Conservation (phyloP, 371 early-diverging fungal species). For the Mortierella sp. region DNA sequence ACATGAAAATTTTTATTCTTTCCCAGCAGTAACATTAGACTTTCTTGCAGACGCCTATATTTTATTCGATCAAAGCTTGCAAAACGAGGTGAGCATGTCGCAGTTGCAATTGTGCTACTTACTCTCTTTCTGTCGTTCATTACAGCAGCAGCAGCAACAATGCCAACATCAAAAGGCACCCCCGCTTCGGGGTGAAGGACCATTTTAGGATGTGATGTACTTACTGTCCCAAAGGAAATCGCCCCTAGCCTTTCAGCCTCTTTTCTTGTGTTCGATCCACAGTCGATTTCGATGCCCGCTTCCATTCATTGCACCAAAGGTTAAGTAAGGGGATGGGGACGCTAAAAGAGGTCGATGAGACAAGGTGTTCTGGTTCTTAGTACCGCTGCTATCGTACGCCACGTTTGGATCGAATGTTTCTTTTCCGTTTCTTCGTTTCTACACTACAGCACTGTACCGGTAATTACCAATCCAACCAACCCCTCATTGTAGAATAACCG, state of each 20-base stretch:
- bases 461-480: no score
- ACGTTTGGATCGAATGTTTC: constrained; percentile 11
- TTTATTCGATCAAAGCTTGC: constrained; percentile 1
- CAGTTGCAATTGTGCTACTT: neutral
- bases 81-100: constrained; percentile 1
- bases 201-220: neutral
- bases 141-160: neutral
- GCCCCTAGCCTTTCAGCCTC: neutral
- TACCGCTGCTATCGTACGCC: constrained; percentile 1
- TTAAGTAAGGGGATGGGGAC: neutral
- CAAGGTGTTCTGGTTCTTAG: neutral
- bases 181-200: constrained; percentile 1
- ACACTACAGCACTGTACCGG: neutral
- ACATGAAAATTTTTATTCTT: constrained; percentile 10
- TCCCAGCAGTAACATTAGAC: constrained; percentile 5
- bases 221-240: neutral
- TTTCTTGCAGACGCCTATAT: neutral
- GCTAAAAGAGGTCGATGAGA: neutral
- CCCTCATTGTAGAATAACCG: neutral
- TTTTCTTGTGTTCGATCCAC: neutral
- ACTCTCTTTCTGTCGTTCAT: neutral
- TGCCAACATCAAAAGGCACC: neutral
- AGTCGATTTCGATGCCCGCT: neutral
- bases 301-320: neutral
- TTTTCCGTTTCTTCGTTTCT: neutral